Evolutionary conservation across 306 rosid species (phyloP), one percentile per base, ranked within the genome.

Genomic region (Quercus cerris): DNA sequence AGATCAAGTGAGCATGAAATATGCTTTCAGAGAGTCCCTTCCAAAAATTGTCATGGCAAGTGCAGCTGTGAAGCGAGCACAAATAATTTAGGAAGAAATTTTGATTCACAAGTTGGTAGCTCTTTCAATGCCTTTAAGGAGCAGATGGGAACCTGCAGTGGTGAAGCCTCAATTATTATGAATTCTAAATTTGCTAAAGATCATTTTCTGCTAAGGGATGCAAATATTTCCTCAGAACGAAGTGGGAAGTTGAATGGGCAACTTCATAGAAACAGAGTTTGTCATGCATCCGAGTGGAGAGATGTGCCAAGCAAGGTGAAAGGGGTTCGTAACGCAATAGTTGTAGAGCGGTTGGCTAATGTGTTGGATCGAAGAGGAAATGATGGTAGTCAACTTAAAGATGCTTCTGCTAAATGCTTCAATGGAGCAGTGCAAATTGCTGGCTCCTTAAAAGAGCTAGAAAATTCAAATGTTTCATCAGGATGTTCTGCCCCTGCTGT

Each of bases 281-380:
- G 77, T 77, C 79, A 75, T 76, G 33, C 85, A 31, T 88, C 87
- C 74, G 88, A 84, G 68, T 89, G 93, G 96, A 84, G 82, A 86
- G 96, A 87, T 66, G 93, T 91, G 66, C 96, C 93, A 2, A 77
- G 80, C 74, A 89, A 86, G 89, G 77, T 75, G 68, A 87, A 86
- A 80, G 85, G 76, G 76, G 81, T 73, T 71, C 78, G 79, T 82
- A 85, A 84, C 49, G 87, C 69, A 49, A 25, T 28, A 31, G 74
- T 76, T 63, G 75, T 74, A 51, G 89, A 79, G 75, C 83, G 55
- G 58, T 73, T 77, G 56, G 82, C 81, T 77, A 67, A 76, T 64
- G 55, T 73, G 66, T 74, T 86, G 64, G 86, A 84, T 80, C 66
- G 59, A 22, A 80, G 78, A 78, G 78, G 75, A 66, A 76, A 62